Conservation (phyloP, 225 moss, liverwort and hornwort species). For the Polytrichum commune region DNA sequence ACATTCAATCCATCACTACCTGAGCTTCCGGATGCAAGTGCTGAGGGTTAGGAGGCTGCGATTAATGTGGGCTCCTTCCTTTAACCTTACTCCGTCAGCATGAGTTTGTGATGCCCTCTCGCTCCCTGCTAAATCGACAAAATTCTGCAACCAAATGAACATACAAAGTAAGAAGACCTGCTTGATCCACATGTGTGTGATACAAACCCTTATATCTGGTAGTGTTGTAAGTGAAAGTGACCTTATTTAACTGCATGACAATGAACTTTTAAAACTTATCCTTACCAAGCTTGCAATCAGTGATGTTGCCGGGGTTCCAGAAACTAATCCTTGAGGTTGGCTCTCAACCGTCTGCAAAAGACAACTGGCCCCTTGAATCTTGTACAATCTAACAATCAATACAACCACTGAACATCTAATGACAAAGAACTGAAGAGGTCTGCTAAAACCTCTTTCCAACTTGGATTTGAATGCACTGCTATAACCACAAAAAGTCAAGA, state of each 20-base stretch:
- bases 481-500: not conserved
- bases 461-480: not conserved
- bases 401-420: not conserved
- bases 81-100: constrained; percentile 61
- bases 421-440: not conserved
- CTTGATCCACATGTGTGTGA: not conserved
- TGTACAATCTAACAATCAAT: not conserved
- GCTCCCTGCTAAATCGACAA: constrained; percentile 70
- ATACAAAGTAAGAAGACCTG: not conserved
- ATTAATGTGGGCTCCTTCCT: constrained; percentile 68
- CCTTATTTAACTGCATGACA: not conserved
- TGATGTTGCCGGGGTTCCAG: constrained; percentile 38
- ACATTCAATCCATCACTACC: constrained; percentile 14
- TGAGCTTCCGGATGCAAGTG: constrained; percentile 67
- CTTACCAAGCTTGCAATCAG: constrained; percentile 56
- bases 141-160: constrained; percentile 30
- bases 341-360: constrained; percentile 50
- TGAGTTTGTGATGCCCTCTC: constrained; percentile 64
- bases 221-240: not conserved
- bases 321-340: constrained; percentile 35
- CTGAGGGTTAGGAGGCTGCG: constrained; percentile 63
- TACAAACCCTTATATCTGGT: not conserved
- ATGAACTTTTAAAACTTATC: not conserved
- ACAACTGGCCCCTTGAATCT: not conserved
- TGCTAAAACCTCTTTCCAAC: not conserved